phyloP scores from a whole-genome alignment of 2,329 filamentous ascomycete genomes.

The Fusarium pininemorale region DNA sequence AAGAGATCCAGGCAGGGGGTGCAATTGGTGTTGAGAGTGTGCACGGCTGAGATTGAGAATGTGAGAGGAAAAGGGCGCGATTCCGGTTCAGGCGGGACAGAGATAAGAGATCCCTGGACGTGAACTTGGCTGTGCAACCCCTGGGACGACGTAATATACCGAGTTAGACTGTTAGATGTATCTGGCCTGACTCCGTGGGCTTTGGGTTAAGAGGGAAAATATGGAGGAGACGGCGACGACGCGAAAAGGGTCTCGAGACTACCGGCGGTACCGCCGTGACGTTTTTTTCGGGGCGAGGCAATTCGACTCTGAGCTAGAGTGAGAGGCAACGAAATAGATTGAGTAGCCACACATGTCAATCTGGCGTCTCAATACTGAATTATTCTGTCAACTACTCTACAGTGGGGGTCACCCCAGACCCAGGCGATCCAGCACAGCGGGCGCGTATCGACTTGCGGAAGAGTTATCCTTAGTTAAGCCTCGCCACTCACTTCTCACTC shows the following conservation, averaged over 20 bases:
- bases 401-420: conserved; percentile 34
- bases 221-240: background rate
- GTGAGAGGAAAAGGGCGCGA: conserved; percentile 1
- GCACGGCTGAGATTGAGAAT: conserved; percentile 4
- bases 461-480: background rate
- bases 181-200: background rate
- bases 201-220: background rate
- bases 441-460: conserved; percentile 34
- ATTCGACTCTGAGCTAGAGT: background rate
- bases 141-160: background rate
- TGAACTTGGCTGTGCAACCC: conserved; percentile 6
- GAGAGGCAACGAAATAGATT: background rate
- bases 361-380: accelerated
- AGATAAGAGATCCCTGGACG: conserved; percentile 29
- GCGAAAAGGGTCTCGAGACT: conserved; percentile 1
- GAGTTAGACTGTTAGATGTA: background rate
- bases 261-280: conserved; percentile 6
- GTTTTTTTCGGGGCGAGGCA: conserved; percentile 16
- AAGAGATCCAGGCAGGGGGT: conserved; percentile 22
- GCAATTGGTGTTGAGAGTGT: conserved; percentile 7
- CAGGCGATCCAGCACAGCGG: conserved; percentile 19
- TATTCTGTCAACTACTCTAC: background rate
- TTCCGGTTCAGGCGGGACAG: conserved; percentile 3
- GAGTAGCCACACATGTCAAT: accelerated
- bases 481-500: conserved; percentile 7